Evolutionary conservation across 306 rosid genomes (phyloP).

Genomic region (Ochetophila trinervis): DNA sequence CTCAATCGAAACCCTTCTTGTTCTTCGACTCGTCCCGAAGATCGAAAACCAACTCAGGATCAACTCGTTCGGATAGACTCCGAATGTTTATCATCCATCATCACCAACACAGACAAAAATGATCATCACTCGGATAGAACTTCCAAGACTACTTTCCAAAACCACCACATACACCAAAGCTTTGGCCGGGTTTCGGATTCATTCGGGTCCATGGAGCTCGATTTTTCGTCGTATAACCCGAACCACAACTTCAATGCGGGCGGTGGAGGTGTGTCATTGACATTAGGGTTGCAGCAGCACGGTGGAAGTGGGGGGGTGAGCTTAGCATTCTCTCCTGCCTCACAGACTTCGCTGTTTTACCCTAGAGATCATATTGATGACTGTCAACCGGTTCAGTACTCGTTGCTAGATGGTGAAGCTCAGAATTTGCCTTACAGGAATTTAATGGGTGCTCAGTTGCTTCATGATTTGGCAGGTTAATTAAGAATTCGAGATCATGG

Average conservation of each 20-base stretch:
- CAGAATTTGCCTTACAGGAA: constrained; percentile 76
- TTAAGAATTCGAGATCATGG: not conserved
- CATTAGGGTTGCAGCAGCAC: constrained; percentile 87
- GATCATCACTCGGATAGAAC: constrained; percentile 27
- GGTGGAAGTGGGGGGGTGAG: constrained; percentile 63
- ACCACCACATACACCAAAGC: constrained; percentile 27
- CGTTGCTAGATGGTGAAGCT: constrained; percentile 60
- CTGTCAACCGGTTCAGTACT: constrained; percentile 64
- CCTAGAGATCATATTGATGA: constrained; percentile 68
- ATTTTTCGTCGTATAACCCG: constrained; percentile 51
- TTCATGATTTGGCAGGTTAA: constrained; percentile 68
- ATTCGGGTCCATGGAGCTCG: constrained; percentile 65
- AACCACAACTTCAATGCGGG: constrained; percentile 34
- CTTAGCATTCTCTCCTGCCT: constrained; percentile 51
- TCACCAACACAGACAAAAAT: constrained; percentile 45
- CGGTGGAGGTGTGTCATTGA: constrained; percentile 66
- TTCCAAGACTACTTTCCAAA: constrained; percentile 25
- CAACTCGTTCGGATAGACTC: constrained; percentile 58
- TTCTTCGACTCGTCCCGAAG: constrained; percentile 21
- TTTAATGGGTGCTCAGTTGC: constrained; percentile 80
- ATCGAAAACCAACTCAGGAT: constrained; percentile 47
- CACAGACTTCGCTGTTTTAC: constrained; percentile 61
- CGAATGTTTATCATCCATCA: constrained; percentile 62
- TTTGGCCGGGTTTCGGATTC: constrained; percentile 41
- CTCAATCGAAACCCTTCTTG: constrained; percentile 15